Evolutionary conservation across 2,329 filamentous ascomycete genomes (phyloP).

Genomic region (Colletotrichum sp.): DNA sequence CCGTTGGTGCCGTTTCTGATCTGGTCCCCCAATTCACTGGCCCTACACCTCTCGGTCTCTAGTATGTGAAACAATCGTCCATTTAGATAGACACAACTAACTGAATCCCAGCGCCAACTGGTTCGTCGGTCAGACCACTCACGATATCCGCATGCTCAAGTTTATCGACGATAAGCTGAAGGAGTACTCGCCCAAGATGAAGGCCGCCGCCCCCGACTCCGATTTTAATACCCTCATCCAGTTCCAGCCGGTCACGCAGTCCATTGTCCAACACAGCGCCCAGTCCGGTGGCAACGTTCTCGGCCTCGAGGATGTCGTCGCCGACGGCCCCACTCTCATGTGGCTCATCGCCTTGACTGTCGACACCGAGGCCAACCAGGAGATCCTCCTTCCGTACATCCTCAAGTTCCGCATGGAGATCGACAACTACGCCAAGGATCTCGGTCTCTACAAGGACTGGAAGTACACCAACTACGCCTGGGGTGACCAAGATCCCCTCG

Average conservation of each 20-base stretch:
- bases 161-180: slow-evolving; percentile 33
- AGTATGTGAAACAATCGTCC: neutral
- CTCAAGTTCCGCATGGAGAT: slow-evolving; percentile 28
- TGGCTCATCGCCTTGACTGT: slow-evolving; percentile 43
- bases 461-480: slow-evolving; percentile 50
- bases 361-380: slow-evolving; percentile 38
- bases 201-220: slow-evolving; percentile 28
- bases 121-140: slow-evolving; percentile 33
- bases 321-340: slow-evolving; percentile 37
- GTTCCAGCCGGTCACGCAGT: slow-evolving; percentile 36
- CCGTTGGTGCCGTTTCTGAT: slow-evolving; percentile 26
- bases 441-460: slow-evolving; percentile 36
- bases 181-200: slow-evolving; percentile 31
- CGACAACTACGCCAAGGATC: slow-evolving; percentile 28
- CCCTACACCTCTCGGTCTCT: slow-evolving; percentile 34
- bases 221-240: slow-evolving; percentile 30
- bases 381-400: slow-evolving; percentile 33
- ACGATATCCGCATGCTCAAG: slow-evolving; percentile 32
- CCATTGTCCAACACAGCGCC: slow-evolving; percentile 28
- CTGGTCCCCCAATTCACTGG: slow-evolving; percentile 35
- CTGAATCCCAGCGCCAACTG: slow-evolving; percentile 28
- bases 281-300: slow-evolving; percentile 34
- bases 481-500: slow-evolving; percentile 40
- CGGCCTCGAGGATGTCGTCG: slow-evolving; percentile 36
- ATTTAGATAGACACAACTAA: neutral